phyloP scores from a whole-genome alignment of 106 monocot genomes.

The Apostasia ramifera region DNA sequence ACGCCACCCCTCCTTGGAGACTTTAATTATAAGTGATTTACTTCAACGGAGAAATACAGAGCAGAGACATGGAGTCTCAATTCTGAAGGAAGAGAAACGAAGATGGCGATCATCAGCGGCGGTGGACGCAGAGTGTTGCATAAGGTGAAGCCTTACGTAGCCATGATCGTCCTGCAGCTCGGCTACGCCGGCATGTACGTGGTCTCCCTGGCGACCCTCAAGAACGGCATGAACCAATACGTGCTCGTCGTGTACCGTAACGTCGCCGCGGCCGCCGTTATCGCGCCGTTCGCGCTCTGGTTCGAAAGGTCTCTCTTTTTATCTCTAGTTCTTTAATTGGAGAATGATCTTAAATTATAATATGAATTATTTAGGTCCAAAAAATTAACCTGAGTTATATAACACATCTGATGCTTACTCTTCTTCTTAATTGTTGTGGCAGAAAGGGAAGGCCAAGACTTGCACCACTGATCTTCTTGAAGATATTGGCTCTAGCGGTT shows the following conservation, averaged over 20 bases:
- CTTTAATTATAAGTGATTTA: too few species aligned
- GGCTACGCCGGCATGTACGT: slow-evolving; percentile 52
- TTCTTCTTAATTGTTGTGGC: slow-evolving; percentile 2
- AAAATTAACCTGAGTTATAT: not conserved
- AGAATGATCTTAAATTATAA: too few species aligned
- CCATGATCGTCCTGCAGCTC: slow-evolving; percentile 49
- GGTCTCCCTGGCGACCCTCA: slow-evolving; percentile 31
- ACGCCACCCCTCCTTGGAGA: too few species aligned
- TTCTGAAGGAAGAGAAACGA: not conserved
- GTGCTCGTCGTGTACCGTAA: slow-evolving; percentile 58
- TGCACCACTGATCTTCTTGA: slow-evolving; percentile 47
- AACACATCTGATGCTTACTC: not conserved
- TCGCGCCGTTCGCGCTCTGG: slow-evolving; percentile 50
- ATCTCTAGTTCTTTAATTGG: too few species aligned
- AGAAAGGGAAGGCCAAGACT: slow-evolving; percentile 86
- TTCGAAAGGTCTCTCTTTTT: slow-evolving; percentile 38
- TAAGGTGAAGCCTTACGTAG: slow-evolving; percentile 38
- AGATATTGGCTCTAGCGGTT: slow-evolving; percentile 51
- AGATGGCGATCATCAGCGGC: not conserved
- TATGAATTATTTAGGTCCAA: too few species aligned
- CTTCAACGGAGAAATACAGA: too few species aligned
- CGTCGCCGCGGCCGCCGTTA: slow-evolving; percentile 23
- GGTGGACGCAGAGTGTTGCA: slow-evolving; percentile 3
- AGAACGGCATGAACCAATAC: slow-evolving; percentile 54
- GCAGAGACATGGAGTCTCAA: too few species aligned